Percentiles rank a stretch among this genome's conserved stretches.
phyloP scores from a whole-genome alignment of 2,329 filamentous ascomycete species.

The Alternaria arbusti region DNA sequence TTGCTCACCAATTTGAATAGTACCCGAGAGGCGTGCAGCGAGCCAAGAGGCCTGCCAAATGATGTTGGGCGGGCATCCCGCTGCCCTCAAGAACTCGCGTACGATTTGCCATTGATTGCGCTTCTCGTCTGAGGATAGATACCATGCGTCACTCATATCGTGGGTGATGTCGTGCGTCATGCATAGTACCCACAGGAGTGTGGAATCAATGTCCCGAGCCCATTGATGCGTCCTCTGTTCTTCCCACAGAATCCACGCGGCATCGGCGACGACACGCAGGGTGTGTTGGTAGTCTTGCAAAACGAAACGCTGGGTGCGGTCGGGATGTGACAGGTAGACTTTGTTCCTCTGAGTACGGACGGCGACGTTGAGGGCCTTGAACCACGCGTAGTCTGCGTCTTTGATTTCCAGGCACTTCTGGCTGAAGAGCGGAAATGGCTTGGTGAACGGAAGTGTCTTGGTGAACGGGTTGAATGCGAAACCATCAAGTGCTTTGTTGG shows the following conservation, averaged over 20 bases:
- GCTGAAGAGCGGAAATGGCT: neutral
- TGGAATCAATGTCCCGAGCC: neutral
- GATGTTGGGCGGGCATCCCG: neutral
- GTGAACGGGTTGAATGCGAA: neutral
- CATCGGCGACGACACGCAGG: neutral
- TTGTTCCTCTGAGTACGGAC: neutral
- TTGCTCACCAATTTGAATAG: neutral
- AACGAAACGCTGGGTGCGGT: neutral
- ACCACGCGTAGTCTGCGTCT: neutral
- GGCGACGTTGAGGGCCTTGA: neutral
- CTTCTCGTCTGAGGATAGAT: neutral
- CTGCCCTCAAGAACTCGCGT: neutral
- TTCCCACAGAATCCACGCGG: neutral
- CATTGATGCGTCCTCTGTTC: neutral
- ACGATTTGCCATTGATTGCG: neutral
- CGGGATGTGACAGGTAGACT: neutral
- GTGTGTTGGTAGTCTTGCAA: neutral
- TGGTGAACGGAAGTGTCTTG: neutral
- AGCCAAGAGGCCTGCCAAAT: neutral
- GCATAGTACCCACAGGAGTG: neutral
- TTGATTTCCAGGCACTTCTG: neutral
- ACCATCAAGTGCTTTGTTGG: neutral
- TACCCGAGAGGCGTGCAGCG: neutral
- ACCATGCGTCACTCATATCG: neutral
- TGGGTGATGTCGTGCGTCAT: neutral